Evolutionary conservation across 2,329 filamentous ascomycete genomes (phyloP), one percentile per base, ranked within the genome.

Genomic region (Penicillium sp.): DNA sequence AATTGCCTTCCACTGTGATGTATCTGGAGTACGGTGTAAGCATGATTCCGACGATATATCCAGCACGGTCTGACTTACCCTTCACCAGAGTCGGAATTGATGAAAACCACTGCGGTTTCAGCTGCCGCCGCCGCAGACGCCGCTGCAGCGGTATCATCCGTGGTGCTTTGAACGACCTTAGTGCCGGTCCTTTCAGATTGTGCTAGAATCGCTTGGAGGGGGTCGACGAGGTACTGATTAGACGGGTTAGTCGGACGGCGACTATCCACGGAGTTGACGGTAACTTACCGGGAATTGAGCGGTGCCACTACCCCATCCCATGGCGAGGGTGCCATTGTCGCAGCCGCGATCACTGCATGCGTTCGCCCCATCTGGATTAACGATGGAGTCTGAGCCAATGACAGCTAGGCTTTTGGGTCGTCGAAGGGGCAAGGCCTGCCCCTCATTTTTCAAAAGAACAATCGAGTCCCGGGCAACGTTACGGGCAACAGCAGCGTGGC

Each of bases 281-380:
- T 13, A 14, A 46, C 49, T 26, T 47, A 61, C 57, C 0, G 86
- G 83, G 69, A 85, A 89, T 46, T 87, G 77, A 4, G 83, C 74
- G 0, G 81, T 84, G 39, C 87, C 87, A 3, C 81, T 86, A 1
- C 86, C 87, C 86, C 86, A 89, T 10, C 79, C 80, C 77, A 87
- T 85, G 28, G 78, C 85, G 2, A 88, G 72, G 0, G 81, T 83
- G 4, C 82, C 84, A 46, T 78, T 78, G 59, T 86, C 80, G 64
- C 83, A 86, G 36, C 77, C 80, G 55, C 82, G 78, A 56, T 86
- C 82, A 0, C 64, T 63, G 56, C 84, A 87, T 14, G 52, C 50
- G 46, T 79, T 78, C 1, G 75, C 69, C 3, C 76, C 76, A 16
- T 65, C 60, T 2, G 65, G 58, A 34, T 71, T 72, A 24, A 72